Conservation (phyloP, 2,329 filamentous ascomycete genomes). For the Lachnellula hyalina region DNA sequence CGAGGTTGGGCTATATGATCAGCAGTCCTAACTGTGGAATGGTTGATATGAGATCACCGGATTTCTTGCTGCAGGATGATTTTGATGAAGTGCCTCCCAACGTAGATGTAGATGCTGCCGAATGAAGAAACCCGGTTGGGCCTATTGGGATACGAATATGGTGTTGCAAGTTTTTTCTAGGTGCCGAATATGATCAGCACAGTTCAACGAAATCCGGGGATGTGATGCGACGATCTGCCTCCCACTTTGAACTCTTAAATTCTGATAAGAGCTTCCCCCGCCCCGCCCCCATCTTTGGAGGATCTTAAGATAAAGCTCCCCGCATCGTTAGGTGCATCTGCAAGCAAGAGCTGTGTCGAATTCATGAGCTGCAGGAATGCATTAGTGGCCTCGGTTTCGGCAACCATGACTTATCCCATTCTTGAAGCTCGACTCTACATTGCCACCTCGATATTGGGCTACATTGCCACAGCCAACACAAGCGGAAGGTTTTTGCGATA, state of each 20-base stretch:
- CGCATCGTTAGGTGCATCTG: neutral
- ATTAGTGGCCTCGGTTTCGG: neutral
- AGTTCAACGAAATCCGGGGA: neutral
- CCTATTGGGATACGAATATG: neutral
- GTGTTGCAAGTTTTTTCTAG: neutral
- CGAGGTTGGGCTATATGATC: conserved; percentile 13
- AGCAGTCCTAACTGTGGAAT: conserved; percentile 13
- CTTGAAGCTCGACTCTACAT: neutral
- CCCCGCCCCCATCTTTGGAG: neutral
- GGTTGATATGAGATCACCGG: conserved; percentile 12
- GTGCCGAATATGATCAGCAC: neutral
- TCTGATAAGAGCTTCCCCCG: neutral
- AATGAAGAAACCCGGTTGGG: neutral
- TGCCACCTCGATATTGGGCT: neutral
- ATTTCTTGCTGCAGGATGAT: conserved; percentile 6
- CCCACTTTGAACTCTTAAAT: neutral
- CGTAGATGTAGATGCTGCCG: conserved; percentile 8
- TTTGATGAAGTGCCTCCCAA: conserved; percentile 10
- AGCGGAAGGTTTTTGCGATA: neutral
- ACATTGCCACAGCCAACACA: neutral
- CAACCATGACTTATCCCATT: neutral
- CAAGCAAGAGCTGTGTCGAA: neutral
- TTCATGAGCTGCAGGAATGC: neutral
- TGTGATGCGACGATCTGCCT: neutral
- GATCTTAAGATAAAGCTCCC: neutral